Percentiles rank a stretch among this genome's conserved stretches.
Conservation (phyloP, 140 eudicot species). For the Ambrosia hybrid region DNA sequence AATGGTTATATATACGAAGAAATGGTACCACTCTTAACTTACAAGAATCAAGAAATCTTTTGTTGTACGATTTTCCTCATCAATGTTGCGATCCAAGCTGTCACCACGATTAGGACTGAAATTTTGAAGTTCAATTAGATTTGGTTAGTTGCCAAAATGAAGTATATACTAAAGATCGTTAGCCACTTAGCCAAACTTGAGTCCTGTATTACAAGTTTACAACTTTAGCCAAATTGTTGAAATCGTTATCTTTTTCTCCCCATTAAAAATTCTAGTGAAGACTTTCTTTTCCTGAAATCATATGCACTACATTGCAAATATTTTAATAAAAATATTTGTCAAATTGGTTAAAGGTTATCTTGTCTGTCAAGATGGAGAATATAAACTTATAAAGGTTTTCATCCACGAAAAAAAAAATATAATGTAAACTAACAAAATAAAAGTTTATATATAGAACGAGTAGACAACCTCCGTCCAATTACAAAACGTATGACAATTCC, state of each 20-base stretch:
- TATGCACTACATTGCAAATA: too few species aligned
- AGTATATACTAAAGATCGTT: background rate
- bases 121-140: conserved; percentile 9
- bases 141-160: conserved; percentile 15
- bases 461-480: conserved; percentile 87
- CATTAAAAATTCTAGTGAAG: background rate
- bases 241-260: background rate
- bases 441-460: background rate
- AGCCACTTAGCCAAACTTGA: background rate
- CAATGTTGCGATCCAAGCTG: conserved; percentile 93
- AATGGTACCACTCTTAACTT: conserved; percentile 35
- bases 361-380: conserved; percentile 1
- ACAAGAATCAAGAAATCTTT: conserved; percentile 94
- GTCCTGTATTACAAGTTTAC: background rate
- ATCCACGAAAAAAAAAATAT: background rate
- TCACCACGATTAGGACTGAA: conserved; percentile 97
- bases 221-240: background rate
- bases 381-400: background rate
- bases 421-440: background rate
- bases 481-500: conserved; percentile 91
- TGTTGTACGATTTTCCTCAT: conserved; percentile 70
- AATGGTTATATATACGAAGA: background rate
- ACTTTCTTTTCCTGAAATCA: too few species aligned
- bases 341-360: background rate
- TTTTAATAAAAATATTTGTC: background rate